Evolutionary conservation across 2,329 filamentous ascomycete genomes (phyloP).

Genomic region (Aspergillus calidoustus): DNA sequence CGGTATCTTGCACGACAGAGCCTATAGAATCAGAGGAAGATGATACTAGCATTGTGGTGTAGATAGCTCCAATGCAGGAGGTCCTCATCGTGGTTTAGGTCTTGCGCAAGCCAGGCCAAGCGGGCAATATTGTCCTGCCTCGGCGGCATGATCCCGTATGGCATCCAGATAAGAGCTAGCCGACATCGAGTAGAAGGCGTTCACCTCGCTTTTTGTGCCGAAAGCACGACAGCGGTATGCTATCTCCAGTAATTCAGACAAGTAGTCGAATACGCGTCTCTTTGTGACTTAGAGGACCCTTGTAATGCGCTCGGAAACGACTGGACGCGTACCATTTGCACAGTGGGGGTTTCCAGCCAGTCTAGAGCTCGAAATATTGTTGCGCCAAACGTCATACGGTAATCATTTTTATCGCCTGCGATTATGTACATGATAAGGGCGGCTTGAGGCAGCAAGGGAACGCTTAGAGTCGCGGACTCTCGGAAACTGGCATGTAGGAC

Average conservation of each 20-base stretch:
- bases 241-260: too few relatives aligned
- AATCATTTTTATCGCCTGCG: constrained; percentile 13
- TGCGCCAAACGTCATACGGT: not conserved
- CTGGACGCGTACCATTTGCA: not conserved
- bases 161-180: too few relatives aligned
- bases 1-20: not conserved
- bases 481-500: constrained; percentile 57
- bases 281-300: too few relatives aligned
- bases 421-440: constrained; percentile 12
- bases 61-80: not conserved
- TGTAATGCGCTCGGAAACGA: not conserved
- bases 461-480: constrained; percentile 24
- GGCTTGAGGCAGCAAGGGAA: not conserved
- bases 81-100: not conserved
- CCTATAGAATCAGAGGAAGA: not conserved
- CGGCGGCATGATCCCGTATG: not conserved
- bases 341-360: not conserved
- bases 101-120: not conserved
- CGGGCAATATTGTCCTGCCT: not conserved
- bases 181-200: too few relatives aligned
- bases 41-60: not conserved
- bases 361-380: not conserved
- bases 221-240: too few relatives aligned
- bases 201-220: too few relatives aligned
- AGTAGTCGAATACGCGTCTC: too few relatives aligned